Conservation (phyloP, 495 filamentous ascomycete genomes). For the Alectoria sarmentosa region DNA sequence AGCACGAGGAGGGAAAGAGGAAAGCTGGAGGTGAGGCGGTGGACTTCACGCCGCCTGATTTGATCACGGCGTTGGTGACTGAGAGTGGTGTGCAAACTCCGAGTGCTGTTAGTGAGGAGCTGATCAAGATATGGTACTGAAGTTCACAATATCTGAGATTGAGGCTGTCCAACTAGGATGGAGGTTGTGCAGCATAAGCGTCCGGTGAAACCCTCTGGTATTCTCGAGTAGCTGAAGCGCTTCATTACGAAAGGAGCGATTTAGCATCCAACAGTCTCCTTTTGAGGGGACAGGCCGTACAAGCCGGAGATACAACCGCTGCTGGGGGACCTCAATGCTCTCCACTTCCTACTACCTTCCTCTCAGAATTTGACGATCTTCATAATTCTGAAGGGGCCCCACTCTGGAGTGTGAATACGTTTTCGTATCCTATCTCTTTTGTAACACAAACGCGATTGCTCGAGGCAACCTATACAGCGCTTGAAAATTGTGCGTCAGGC, state of each 20-base stretch:
- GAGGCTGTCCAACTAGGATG: neutral
- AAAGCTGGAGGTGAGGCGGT: constrained; percentile 47
- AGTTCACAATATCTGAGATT: neutral
- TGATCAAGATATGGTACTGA: constrained; percentile 75
- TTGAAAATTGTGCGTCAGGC: no score
- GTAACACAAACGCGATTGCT: no score
- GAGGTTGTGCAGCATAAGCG: neutral
- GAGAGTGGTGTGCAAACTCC: constrained; percentile 69
- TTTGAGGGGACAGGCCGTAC: no score
- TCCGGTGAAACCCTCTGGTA: neutral
- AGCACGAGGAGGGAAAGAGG: constrained; percentile 27
- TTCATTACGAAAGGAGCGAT: no score
- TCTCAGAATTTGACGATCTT: no score
- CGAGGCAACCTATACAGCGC: no score
- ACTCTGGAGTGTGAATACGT: no score
- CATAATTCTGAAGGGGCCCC: no score
- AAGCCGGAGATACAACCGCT: neutral
- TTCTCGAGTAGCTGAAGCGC: neutral
- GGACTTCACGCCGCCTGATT: constrained; percentile 80
- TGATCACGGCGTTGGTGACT: constrained; percentile 74
- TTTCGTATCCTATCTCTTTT: no score
- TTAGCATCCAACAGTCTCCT: neutral
- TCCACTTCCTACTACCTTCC: no score
- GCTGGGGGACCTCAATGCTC: no score
- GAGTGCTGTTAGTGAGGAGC: constrained; percentile 67